Evolutionary conservation across 495 filamentous ascomycete genomes (phyloP).

Genomic region (Cercophora sp.): DNA sequence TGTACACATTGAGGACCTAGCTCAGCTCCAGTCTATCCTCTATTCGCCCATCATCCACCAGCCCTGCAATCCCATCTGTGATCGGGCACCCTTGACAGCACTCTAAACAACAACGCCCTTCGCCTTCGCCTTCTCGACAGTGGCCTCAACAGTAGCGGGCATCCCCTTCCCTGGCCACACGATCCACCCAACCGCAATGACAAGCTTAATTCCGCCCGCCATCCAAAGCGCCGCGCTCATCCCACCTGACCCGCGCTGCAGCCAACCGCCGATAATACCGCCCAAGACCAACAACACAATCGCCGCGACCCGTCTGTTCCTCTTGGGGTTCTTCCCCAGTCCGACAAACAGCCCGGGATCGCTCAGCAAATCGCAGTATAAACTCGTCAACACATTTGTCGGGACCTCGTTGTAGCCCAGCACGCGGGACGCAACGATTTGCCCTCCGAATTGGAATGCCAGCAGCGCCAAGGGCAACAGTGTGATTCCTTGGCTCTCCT

Average conservation of each 20-base stretch:
- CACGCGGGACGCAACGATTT: constrained; percentile 60
- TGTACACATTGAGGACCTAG: too few species aligned
- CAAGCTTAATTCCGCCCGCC: constrained; percentile 52
- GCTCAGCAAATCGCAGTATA: constrained; percentile 64
- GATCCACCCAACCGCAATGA: constrained; percentile 21
- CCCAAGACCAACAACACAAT: constrained; percentile 57
- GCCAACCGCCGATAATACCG: constrained; percentile 60
- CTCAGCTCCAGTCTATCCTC: too few species aligned
- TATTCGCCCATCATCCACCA: neutral
- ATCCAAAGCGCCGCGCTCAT: constrained; percentile 58
- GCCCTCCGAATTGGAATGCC: constrained; percentile 67
- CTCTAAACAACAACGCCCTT: constrained; percentile 4
- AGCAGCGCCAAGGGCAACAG: constrained; percentile 50
- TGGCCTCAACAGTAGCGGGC: too few species aligned
- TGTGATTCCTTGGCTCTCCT: constrained; percentile 8
- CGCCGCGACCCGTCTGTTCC: constrained; percentile 57
- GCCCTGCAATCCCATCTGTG: neutral
- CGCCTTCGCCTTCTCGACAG: neutral
- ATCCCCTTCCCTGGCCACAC: constrained; percentile 11
- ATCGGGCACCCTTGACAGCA: neutral
- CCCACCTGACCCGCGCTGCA: constrained; percentile 52
- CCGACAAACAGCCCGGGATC: constrained; percentile 50
- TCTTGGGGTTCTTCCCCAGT: constrained; percentile 54
- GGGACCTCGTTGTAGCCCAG: constrained; percentile 68
- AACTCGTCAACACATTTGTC: constrained; percentile 67